phyloP scores from a whole-genome alignment of 2,329 filamentous ascomycete species.

The Elsinoe fawcettii region DNA sequence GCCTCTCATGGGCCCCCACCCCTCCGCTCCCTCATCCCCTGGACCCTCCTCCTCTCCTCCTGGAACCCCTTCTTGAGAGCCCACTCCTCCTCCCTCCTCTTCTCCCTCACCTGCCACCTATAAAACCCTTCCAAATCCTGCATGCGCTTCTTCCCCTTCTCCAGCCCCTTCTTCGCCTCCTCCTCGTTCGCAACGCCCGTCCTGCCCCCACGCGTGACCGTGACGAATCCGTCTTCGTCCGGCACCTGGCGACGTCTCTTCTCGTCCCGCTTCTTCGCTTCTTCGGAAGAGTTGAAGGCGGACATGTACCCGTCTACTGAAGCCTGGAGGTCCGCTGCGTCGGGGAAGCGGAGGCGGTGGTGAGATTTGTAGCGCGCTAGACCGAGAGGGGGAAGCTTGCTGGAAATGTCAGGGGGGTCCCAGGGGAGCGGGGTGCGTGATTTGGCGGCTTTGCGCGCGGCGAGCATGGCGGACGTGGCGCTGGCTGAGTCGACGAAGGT shows the following conservation, averaged over 20 bases:
- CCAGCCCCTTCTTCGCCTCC: slow-evolving; percentile 55
- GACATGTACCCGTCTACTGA: slow-evolving; percentile 80
- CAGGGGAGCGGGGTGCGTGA: slow-evolving; percentile 56
- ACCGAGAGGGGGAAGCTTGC: slow-evolving; percentile 51
- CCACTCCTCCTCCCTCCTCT: slow-evolving; percentile 65
- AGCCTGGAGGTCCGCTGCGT: slow-evolving; percentile 57
- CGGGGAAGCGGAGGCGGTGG: slow-evolving; percentile 63
- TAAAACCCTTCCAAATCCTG: slow-evolving; percentile 67
- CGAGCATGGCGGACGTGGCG: slow-evolving; percentile 68
- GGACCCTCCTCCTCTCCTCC: slow-evolving; percentile 64
- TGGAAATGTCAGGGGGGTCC: slow-evolving; percentile 56
- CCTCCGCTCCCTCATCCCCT: slow-evolving; percentile 60
- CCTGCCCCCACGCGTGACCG: slow-evolving; percentile 70
- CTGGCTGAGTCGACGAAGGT: slow-evolving; percentile 77
- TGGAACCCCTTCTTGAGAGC: slow-evolving; percentile 66
- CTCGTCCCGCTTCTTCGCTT: slow-evolving; percentile 56
- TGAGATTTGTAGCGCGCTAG: slow-evolving; percentile 51
- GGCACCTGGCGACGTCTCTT: slow-evolving; percentile 65
- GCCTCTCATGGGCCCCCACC: slow-evolving; percentile 28
- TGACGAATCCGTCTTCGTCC: slow-evolving; percentile 93
- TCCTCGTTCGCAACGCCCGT: slow-evolving; percentile 65
- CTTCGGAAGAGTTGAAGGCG: slow-evolving; percentile 60
- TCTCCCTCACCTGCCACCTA: slow-evolving; percentile 73
- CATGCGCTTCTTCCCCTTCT: slow-evolving; percentile 57
- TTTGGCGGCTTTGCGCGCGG: slow-evolving; percentile 54